Conservation (phyloP, 805 yeast species). For the Yamadazyma sp. region DNA sequence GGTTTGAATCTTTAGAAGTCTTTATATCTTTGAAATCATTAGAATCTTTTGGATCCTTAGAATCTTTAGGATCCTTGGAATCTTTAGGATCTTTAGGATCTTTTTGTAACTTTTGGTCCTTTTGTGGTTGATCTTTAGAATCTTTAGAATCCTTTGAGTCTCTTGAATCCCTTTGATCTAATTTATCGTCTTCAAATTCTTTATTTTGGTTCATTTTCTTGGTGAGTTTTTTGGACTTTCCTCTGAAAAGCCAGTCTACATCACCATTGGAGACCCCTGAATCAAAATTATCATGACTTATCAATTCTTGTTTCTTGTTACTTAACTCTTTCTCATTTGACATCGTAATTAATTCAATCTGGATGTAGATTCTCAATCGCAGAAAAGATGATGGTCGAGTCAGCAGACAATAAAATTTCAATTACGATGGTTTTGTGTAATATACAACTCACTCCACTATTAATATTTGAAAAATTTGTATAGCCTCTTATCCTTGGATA, state of each 20-base stretch:
- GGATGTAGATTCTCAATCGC: neutral
- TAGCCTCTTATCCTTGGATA: too few relatives aligned
- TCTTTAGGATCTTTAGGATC: neutral
- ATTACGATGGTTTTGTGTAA: too few relatives aligned
- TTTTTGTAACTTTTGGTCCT: neutral
- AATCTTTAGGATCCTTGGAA: neutral
- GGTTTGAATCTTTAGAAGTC: neutral
- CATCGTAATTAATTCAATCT: neutral
- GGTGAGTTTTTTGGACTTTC: conserved; percentile 60
- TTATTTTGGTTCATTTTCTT: conserved; percentile 34
- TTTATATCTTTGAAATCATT: neutral
- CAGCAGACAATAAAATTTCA: neutral
- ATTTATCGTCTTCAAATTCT: conserved; percentile 16
- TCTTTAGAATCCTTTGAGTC: neutral
- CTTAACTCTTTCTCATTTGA: conserved; percentile 4
- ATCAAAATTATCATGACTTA: conserved; percentile 16
- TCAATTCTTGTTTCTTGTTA: conserved; percentile 5
- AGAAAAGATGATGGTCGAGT: conserved; percentile 1
- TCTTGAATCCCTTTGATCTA: conserved; percentile 2
- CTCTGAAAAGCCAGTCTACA: conserved; percentile 82
- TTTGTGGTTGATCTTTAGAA: neutral
- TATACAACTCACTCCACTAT: too few relatives aligned
- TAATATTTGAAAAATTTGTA: too few relatives aligned
- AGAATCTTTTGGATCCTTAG: neutral
- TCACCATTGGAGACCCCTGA: conserved; percentile 69